Evolutionary conservation across 2,329 filamentous ascomycete genomes (phyloP).

Genomic region (Trichophyton benhamiae): DNA sequence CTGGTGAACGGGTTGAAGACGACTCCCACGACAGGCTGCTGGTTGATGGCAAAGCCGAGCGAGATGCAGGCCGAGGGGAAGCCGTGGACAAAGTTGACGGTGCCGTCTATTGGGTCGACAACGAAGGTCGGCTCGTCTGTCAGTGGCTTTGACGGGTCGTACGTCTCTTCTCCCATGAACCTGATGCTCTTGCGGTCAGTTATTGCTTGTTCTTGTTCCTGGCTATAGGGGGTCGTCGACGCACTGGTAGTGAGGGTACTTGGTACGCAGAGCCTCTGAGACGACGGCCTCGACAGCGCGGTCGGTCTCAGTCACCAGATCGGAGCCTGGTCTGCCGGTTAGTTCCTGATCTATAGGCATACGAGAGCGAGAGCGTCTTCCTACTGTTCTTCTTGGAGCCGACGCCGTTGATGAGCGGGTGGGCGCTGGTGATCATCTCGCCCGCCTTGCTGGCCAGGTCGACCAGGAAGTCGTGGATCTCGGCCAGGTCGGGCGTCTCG

Average conservation of each 20-base stretch:
- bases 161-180: constrained; percentile 50
- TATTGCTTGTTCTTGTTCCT: neutral
- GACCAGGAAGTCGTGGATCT: constrained; percentile 33
- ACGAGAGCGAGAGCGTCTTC: constrained; percentile 7
- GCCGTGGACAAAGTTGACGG: constrained; percentile 53
- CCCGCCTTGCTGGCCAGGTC: constrained; percentile 31
- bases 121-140: constrained; percentile 47
- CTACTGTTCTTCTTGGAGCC: constrained; percentile 38
- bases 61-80: constrained; percentile 49
- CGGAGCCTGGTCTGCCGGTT: constrained; percentile 34
- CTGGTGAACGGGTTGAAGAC: constrained; percentile 50
- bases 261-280: constrained; percentile 37
- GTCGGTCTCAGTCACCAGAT: constrained; percentile 53
- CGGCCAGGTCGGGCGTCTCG: constrained; percentile 20
- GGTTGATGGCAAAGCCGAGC: constrained; percentile 43
- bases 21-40: constrained; percentile 43
- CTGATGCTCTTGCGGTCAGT: constrained; percentile 14
- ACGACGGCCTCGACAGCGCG: constrained; percentile 49
- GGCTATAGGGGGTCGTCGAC: neutral
- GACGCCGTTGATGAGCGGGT: constrained; percentile 26
- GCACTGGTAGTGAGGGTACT: constrained; percentile 43
- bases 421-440: constrained; percentile 31
- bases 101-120: constrained; percentile 53
- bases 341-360: neutral
- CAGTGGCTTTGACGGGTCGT: constrained; percentile 42